Conservation (phyloP, 2,329 filamentous ascomycete genomes). For the Stemphylium lycopersici region DNA sequence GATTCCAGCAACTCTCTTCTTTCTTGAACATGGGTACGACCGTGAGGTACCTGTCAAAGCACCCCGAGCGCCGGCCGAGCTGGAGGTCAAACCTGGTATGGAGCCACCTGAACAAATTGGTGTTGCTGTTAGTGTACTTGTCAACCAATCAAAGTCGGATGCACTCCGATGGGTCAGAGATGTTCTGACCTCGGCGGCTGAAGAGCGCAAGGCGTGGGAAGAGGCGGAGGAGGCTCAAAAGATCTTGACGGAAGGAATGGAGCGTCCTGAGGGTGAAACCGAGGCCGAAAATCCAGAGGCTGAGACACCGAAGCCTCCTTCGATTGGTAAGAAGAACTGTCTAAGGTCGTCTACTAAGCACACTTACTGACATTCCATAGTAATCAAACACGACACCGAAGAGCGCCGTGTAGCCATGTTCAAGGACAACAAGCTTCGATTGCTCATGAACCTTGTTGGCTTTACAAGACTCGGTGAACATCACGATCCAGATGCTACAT, state of each 20-base stretch:
- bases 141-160: slow-evolving; percentile 79
- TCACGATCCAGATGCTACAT: slow-evolving; percentile 76
- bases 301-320: slow-evolving; percentile 47
- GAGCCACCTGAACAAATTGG: slow-evolving; percentile 72
- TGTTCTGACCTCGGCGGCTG: slow-evolving; percentile 69
- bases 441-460: slow-evolving; percentile 79
- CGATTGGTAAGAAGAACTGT: slow-evolving; percentile 49
- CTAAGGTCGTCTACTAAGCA: slow-evolving; percentile 22
- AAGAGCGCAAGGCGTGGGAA: slow-evolving; percentile 79
- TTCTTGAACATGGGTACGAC: slow-evolving; percentile 88
- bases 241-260: slow-evolving; percentile 43
- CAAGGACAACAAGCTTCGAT: slow-evolving; percentile 84
- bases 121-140: slow-evolving; percentile 77
- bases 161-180: slow-evolving; percentile 83
- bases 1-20: slow-evolving; percentile 79
- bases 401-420: slow-evolving; percentile 76
- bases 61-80: slow-evolving; percentile 74
- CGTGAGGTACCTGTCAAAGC: slow-evolving; percentile 72
- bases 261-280: slow-evolving; percentile 23
- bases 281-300: slow-evolving; percentile 45
- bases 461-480: slow-evolving; percentile 69
- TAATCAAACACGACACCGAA: slow-evolving; percentile 65
- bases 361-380: slow-evolving; percentile 18
- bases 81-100: slow-evolving; percentile 78
- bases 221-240: slow-evolving; percentile 68